Conservation (phyloP, 345 rosid genomes). For the Angophora floribunda region DNA sequence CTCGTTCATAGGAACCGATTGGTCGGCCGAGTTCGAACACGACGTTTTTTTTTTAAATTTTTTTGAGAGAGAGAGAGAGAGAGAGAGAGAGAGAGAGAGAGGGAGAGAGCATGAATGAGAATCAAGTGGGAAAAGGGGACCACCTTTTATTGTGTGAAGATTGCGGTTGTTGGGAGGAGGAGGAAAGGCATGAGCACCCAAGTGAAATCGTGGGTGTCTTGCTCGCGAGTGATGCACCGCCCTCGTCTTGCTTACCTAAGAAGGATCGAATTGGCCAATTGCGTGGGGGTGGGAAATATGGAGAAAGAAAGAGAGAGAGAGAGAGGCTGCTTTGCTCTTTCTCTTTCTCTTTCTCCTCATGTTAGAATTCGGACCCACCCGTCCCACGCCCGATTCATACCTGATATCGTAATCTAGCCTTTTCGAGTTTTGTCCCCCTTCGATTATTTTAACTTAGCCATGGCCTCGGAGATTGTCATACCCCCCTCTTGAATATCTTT, state of each 20-base stretch:
- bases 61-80: fast-evolving
- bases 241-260: neutral
- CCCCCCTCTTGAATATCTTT: neutral
- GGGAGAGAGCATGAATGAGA: neutral
- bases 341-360: no score
- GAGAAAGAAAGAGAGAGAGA: neutral
- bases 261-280: neutral
- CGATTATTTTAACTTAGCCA: no score
- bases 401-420: neutral
- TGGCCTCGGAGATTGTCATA: fast-evolving
- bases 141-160: neutral
- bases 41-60: neutral
- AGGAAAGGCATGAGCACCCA: neutral
- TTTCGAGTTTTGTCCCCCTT: neutral
- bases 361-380: neutral
- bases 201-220: neutral
- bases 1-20: neutral
- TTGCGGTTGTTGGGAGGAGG: neutral
- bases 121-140: neutral
- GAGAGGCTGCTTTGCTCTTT: neutral
- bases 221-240: neutral
- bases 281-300: neutral
- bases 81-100: fast-evolving
- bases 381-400: neutral
- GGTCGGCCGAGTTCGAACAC: neutral